Evolutionary conservation across 1,284 basidiomycete genomes (phyloP), one percentile per base, ranked within the genome.

Genomic region (Trametes sp.): DNA sequence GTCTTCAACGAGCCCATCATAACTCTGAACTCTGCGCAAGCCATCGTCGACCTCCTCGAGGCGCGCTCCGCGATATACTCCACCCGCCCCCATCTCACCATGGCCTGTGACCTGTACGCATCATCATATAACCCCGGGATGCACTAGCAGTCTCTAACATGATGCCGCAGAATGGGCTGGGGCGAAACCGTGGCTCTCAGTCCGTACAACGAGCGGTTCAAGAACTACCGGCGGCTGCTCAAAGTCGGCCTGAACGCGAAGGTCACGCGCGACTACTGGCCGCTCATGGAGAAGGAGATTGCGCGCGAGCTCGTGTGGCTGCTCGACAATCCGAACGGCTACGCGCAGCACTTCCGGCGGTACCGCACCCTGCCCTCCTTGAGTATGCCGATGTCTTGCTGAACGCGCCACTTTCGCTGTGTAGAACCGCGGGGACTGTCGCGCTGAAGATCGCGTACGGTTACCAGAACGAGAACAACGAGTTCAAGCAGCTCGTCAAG

Each of bases 21-120:
- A 23, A 63, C 81, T 48, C 55, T 81, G 29, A 78, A 78, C 65
- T 75, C 77, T 4, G 49, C 63, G 2, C 61, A 74, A 54, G 72
- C 72, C 0, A 74, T 77, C 13, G 64, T 65, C 10, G 80, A 81
- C 13, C 68, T 81, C 13, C 61, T 81, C 57, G 78, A 78, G 41
- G 78, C 77, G 60, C 68, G 76, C 24, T 73, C 77, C 3, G 61
- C 72, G 0, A 74, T 73, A 50, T 79, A 79, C 59, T 80, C 78
- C 8, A 74, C 71, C 59, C 68, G 80, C 49, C 75, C 76, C 4
- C 58, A 57, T 19, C 62, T 72, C 28, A 51, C 69, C 21, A 63
- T 75, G 35, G 54, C 72, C 11, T 49, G 53, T 24, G 72, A 74
- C 14, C 49, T 76, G 73, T 73, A 52, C 42, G 70, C 64, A 31